Conservation (phyloP, 768 basidiomycete species). For the Termitomyces sp. region DNA sequence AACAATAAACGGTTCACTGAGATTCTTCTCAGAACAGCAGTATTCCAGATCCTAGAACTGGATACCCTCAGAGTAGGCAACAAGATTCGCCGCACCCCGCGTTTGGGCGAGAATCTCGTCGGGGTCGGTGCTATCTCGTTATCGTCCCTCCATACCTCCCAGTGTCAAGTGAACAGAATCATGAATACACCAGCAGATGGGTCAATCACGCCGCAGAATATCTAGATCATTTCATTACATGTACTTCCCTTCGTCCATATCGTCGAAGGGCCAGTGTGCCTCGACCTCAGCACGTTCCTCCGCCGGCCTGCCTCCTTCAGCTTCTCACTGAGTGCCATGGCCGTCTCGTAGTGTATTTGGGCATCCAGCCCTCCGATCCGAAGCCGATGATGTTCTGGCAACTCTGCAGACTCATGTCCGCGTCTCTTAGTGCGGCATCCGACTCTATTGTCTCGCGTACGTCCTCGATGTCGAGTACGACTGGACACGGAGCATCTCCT, state of each 20-base stretch:
- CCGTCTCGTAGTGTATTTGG: constrained; percentile 38
- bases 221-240: constrained; percentile 23
- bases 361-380: constrained; percentile 42
- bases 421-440: constrained; percentile 25
- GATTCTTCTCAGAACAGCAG: background rate
- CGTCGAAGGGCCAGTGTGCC: constrained; percentile 45
- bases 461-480: constrained; percentile 45
- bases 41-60: background rate
- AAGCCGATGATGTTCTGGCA: constrained; percentile 26
- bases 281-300: constrained; percentile 35
- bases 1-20: background rate
- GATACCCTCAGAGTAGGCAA: too few relatives aligned
- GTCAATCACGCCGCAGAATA: background rate
- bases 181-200: too few relatives aligned
- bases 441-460: constrained; percentile 38
- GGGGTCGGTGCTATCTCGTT: too few relatives aligned
- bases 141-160: too few relatives aligned
- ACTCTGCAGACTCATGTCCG: constrained; percentile 28
- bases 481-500: constrained; percentile 37
- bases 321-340: constrained; percentile 29
- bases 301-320: constrained; percentile 32
- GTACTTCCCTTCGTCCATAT: constrained; percentile 48
- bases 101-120: too few relatives aligned
- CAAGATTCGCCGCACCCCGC: too few relatives aligned
- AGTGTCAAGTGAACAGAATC: too few relatives aligned